A percentile compares a stretch with the other conserved stretches of the same genome.
Conservation (phyloP, 176 grass and related monocot species). For the Aegilops speltoides region DNA sequence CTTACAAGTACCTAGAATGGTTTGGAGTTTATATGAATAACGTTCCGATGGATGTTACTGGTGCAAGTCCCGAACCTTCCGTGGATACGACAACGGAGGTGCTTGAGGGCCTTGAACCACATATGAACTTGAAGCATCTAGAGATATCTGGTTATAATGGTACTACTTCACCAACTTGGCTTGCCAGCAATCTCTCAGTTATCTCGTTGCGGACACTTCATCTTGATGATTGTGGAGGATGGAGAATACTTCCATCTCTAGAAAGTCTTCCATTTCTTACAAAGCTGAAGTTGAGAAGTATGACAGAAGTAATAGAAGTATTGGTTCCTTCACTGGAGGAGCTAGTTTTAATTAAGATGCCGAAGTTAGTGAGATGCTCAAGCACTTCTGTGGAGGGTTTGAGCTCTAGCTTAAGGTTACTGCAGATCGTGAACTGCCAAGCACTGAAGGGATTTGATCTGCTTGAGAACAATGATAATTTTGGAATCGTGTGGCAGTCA, state of each 20-base stretch:
- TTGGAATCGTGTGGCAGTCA: not conserved
- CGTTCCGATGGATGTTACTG: no score
- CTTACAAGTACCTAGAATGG: no score
- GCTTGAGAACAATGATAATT: not conserved
- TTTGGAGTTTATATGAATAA: no score
- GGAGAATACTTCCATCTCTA: not conserved
- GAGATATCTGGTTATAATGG: no score
- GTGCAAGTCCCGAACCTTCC: no score
- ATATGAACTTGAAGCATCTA: no score
- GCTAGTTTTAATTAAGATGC: conserved; percentile 7
- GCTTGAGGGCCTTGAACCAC: no score
- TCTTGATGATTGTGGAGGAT: conserved; percentile 16
- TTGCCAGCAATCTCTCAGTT: no score
- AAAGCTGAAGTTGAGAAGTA: not conserved
- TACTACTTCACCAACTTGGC: no score
- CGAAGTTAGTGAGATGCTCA: not conserved
- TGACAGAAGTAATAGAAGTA: not conserved
- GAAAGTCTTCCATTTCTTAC: not conserved
- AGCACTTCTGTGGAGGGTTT: not conserved
- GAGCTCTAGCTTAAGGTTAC: conserved; percentile 6
- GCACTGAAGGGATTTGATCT: not conserved
- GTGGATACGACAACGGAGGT: no score
- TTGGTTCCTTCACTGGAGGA: conserved; percentile 25
- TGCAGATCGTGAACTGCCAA: not conserved
- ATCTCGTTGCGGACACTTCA: not conserved